Base-by-base conservation (phyloP, 352 stramenopile species). In the Thraustochytrium sp. region DNA sequence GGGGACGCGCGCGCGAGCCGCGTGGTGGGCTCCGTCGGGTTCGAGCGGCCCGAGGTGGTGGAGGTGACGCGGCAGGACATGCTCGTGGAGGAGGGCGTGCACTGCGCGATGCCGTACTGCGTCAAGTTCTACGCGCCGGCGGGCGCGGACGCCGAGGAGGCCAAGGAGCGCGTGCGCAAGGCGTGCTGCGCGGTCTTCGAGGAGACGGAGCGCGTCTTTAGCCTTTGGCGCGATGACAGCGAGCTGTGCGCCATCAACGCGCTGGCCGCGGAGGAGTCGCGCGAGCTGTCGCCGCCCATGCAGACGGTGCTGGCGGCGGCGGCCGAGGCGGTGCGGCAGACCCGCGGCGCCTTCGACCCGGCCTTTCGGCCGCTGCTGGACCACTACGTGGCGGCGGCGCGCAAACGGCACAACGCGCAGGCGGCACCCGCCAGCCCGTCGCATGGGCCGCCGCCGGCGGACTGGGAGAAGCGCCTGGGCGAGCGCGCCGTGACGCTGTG, bases 271-370 rank as follows among this genome's bases (percentile, higher is more conserved):
- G 84, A 84, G 23, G 75, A 82, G 49, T 36, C 59, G 36, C 82
- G 85, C 34, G 8, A 40, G 21, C 86, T 88, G 84, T 86, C 77
- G 1, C 9, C 61, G 13, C 53, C 73, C 18, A 44, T 88, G 36
- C 72, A 63, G 49, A 82, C 84, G 5, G 86, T 88, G 5, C 49
- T 88, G 4, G 31, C 84, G 3, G 82, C 78, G 34, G 63, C 68
- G 34, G 82, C 82, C 36, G 86, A 88, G 55, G 48, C 87, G 36
- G 77, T 87, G 65, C 82, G 85, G 46, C 44, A 84, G 36, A 87
- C 86, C 3, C 49, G 78, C 29, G 84, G 86, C 54, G 80, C 84
- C 37, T 88, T 87, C 48, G 86, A 88, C 82, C 86, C 86, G 18
- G 82, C 76, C n/a, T 62, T 87, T 11, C 62, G 61, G 2, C 86